phyloP scores from a whole-genome alignment of 768 basidiomycete species.

The Rhizopogon roseolus region DNA sequence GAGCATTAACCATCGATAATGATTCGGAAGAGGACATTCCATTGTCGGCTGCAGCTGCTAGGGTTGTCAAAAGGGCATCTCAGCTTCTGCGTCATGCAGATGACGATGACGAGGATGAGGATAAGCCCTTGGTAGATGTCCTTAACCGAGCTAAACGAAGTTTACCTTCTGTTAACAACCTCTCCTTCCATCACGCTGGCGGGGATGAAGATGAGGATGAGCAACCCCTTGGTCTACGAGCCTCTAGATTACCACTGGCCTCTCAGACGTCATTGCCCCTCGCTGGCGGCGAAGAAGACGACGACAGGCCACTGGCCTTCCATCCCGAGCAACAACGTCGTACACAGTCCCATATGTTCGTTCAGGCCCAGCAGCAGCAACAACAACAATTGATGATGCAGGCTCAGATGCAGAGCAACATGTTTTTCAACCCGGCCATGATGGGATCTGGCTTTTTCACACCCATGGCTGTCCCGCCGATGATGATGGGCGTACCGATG shows the following conservation, averaged over 20 bases:
- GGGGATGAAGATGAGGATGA: conserved; percentile 63
- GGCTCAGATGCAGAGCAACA: conserved; percentile 68
- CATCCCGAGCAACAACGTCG: conserved; percentile 79
- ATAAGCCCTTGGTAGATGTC: conserved; percentile 63
- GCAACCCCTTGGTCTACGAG: conserved; percentile 65
- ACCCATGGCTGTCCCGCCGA: conserved; percentile 48
- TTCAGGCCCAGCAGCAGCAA: conserved; percentile 48
- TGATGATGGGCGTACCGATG: conserved; percentile 36
- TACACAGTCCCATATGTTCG: conserved; percentile 45
- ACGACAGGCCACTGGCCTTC: conserved; percentile 65
- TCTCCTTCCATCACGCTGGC: conserved; percentile 11
- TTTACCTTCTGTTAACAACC: conserved; percentile 36
- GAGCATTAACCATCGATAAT: conserved; percentile 26
- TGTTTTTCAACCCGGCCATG: conserved; percentile 72
- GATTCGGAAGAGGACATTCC: conserved; percentile 75
- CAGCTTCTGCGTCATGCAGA: background rate
- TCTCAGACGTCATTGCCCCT: conserved; percentile 22
- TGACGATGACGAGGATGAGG: conserved; percentile 60
- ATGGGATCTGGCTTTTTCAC: conserved; percentile 67
- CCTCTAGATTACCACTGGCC: conserved; percentile 36
- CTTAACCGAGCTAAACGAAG: conserved; percentile 42
- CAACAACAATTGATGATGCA: conserved; percentile 61
- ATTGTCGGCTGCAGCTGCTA: conserved; percentile 50
- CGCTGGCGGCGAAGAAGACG: conserved; percentile 46
- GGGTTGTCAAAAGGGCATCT: conserved; percentile 38